Percentiles rank a stretch among this genome's conserved stretches.
These are phyloP conservation scores for Trifolium pratense DNA, from an alignment of 306 rosid species.

Conservation along the genomic window DNA sequence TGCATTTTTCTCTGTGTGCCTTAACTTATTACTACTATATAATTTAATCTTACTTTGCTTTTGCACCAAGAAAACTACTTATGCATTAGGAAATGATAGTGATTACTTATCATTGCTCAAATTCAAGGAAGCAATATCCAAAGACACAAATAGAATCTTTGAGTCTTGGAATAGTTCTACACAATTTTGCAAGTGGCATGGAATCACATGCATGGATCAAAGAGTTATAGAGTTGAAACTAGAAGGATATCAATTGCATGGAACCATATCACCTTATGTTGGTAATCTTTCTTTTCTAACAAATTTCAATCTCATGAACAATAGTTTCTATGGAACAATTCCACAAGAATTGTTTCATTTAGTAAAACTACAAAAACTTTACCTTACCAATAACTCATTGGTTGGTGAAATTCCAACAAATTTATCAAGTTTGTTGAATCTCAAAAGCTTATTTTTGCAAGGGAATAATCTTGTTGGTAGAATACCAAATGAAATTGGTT, in stretches of 20 bases:
- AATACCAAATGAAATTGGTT: slow-evolving; percentile 36
- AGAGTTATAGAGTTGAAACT: slow-evolving; percentile 42
- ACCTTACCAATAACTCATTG: slow-evolving; percentile 30
- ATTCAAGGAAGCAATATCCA: slow-evolving; percentile 44
- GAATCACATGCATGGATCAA: slow-evolving; percentile 51
- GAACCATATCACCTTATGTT: slow-evolving; percentile 50
- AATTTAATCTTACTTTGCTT: background rate
- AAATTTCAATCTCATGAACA: background rate
- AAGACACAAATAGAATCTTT: slow-evolving; percentile 31
- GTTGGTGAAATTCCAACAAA: slow-evolving; percentile 48
- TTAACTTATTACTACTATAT: background rate
- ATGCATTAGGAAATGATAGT: slow-evolving; percentile 18
- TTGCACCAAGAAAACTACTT: background rate
- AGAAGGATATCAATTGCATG: slow-evolving; percentile 9
- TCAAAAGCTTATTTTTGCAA: background rate
- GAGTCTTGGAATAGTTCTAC: slow-evolving; percentile 52
- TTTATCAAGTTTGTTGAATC: slow-evolving; percentile 37
- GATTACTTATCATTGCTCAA: slow-evolving; percentile 44
- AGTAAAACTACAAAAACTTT: background rate
- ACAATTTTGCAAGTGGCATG: slow-evolving; percentile 52
- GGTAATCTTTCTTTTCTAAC: slow-evolving; percentile 49
- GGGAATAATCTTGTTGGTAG: slow-evolving; percentile 27
- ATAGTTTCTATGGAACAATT: slow-evolving; percentile 39
- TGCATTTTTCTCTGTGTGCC: background rate
- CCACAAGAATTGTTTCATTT: slow-evolving; percentile 46